phyloP scores from a whole-genome alignment of 495 filamentous ascomycete genomes.

The Coniosporium apollinis region DNA sequence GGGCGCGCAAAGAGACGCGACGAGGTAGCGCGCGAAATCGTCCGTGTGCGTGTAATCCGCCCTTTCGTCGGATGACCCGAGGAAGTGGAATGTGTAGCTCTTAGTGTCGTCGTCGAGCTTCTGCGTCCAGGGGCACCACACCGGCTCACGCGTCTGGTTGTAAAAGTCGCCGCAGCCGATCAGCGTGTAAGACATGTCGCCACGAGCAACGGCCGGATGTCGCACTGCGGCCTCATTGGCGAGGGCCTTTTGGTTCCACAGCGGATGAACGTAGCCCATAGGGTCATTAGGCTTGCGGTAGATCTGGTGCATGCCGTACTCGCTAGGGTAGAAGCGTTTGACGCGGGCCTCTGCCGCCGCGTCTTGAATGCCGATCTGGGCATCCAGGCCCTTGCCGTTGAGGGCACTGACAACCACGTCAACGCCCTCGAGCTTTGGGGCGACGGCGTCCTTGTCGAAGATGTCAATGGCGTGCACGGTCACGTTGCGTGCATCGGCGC shows the following conservation, averaged over 20 bases:
- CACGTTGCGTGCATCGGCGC: not conserved
- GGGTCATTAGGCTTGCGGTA: not conserved
- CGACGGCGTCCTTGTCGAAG: not conserved
- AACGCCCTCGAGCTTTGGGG: not conserved
- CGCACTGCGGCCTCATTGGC: not conserved
- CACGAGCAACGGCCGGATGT: not conserved
- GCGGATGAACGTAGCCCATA: not conserved
- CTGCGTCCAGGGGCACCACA: too few relatives aligned
- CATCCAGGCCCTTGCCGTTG: not conserved
- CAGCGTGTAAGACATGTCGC: not conserved
- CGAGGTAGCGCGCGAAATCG: not conserved
- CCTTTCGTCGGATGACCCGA: too few relatives aligned
- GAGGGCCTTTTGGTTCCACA: not conserved
- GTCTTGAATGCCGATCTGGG: not conserved
- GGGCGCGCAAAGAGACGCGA: not conserved
- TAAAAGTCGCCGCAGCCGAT: too few relatives aligned
- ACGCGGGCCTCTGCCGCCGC: slow-evolving; percentile 1
- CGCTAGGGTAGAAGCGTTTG: slow-evolving; percentile 3
- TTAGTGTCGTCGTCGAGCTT: too few relatives aligned
- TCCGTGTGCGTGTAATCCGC: too few relatives aligned
- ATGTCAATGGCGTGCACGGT: not conserved
- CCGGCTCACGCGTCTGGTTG: too few relatives aligned
- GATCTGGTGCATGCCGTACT: slow-evolving; percentile 2
- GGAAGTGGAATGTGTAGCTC: too few relatives aligned
- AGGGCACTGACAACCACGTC: not conserved